Evolutionary conservation across 192 early-diverging fungal genomes (phyloP), one percentile per base, ranked within the genome.

Genomic region (Podila verticillata): DNA sequence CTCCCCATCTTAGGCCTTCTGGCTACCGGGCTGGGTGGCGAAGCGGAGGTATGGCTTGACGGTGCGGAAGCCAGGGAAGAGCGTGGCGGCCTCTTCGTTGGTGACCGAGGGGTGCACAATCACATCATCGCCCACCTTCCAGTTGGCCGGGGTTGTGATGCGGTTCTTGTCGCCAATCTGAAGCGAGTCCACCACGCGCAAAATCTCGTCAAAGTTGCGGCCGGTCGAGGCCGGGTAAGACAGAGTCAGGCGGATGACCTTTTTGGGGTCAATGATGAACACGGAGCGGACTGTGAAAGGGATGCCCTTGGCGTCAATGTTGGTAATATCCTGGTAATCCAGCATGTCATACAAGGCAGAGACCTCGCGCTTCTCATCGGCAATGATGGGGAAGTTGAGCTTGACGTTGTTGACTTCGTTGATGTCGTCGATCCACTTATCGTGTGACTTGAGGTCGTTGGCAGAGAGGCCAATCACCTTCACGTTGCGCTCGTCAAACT

Each of bases 291-390:
- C 95, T 44, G 96, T 99, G 81, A 96, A 93, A 7, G 96, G 96
- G 72, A 99, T 90, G 61, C 97, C 97, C 73, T 89, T 89, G 70
- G 75, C 78, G 75, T 95, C 94, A 36, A 96, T 88, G 83, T 99
- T 98, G 70, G 96, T 93, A 20, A 92, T 74, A 84, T 99, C 96
- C 83, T 97, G 94, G 81, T 93, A 89, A 79, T 99, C 98, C 67
- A 99, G 89, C 98, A 99, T 99, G 79, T 96, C 96, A 87, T 99
- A 99, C 54, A 96, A 88, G 13, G 89, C 87, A n/a, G 98, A 93
- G 34, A 99, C 90, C 61, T 90, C 82, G 79, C 96, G 93, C 63
- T 92, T 86, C 35, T 87, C 88, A 87, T 98, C 96, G 48, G 97
- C 96, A 61, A 99, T 97, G 85, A 99, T 98, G 30, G 98, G 98